Base-by-base conservation (phyloP, 495 filamentous ascomycete genomes). In the Aspergillus steynii region DNA sequence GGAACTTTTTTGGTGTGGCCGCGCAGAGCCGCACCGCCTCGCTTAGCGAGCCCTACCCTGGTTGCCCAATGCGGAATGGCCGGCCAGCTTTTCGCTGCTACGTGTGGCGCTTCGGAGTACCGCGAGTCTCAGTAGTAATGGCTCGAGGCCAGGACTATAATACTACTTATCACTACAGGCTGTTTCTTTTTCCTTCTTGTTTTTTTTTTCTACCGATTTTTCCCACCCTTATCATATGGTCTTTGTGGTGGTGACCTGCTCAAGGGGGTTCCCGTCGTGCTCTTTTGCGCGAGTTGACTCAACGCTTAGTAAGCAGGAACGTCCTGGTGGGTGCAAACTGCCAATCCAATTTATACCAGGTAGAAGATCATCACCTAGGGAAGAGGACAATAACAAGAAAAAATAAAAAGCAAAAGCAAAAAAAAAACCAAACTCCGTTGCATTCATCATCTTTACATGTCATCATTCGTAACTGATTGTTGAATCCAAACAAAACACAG, bases 21-120 rank as follows among this genome's bases (percentile, higher is more conserved):
- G 67, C 70, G 62, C 64, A 61, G 64, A 66, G 66, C 65, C 63
- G 71, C 73, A 71, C 71, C 73, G 71, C 68, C 69, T 81, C 76
- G 78, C 77, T 80, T 80, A 81, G 77, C 77, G 75, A 79, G 76
- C 77, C 76, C 77, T 81, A 77, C 72, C 69, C 69, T 72, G 50
- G 61, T 68, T 63, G 53, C 58, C 65, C 7, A 42, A 29, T 64
- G 9, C 46, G 56, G 59, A 60, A 66, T 54, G 37, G 52, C 63
- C 52, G 57, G 27, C 27, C 54, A 14, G 49, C 20, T 56, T 52
- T 47, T 53, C 49, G 28, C 26, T 32, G 47, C 42, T 37, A 25
- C 27, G 0, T 25, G 28, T 55, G 31, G 31, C 32, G 25, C 48
- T 34, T 7, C 31, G 31, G 31, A 34, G 31, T 34, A 34, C 9